Base-by-base conservation (phyloP, 1,139 yeast species). In the Saccharomyces hybrid region DNA sequence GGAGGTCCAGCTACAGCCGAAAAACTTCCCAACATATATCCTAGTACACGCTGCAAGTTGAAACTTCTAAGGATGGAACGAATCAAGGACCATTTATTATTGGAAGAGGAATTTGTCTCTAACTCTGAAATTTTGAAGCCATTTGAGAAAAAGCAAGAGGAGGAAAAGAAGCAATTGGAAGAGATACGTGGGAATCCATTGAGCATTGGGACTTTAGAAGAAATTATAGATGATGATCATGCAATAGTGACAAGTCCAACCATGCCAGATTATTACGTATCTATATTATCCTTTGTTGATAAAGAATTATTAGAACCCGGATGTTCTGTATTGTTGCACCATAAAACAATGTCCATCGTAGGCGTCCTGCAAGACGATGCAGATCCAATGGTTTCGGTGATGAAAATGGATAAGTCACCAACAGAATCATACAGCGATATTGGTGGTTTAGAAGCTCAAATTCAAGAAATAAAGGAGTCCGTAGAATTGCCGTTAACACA, bases 391-490 rank as follows among this genome's bases (percentile, higher is more conserved):
- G 96, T 93, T 11, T 87, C 91, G 46, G 98, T 91, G 14, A 91
- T 95, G 98, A 93, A 91, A 73, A 82, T 93, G 65, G 98, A 95
- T 70, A 93, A 93, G 71, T 91, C 97, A 1, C 99, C 99, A 47
- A 88, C 96, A 1, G 99, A 91, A 73, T 84, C 96, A 7, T 95
- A 93, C 72, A 93, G 97, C 7, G 99, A 95, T 70, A 88, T 95
- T 69, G 99, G 99, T 69, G 99, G 99, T 46, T 80, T 93, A 64
- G 99, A 95, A 72, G 73, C 84, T 16, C 99, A 95, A 74, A 93
- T 93, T 66, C 98, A 93, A 76, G 99, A 95, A 73, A 95, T 95
- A 64, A 93, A 93, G 73, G 99, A 95, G 73, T 89, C 97, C 2
- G 99, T 95, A 7, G 99, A 95, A 72, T 79, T 95, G 67, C 99